phyloP scores from a whole-genome alignment of 2,329 filamentous ascomycete species.

The Rhexocercosporidium sp. region DNA sequence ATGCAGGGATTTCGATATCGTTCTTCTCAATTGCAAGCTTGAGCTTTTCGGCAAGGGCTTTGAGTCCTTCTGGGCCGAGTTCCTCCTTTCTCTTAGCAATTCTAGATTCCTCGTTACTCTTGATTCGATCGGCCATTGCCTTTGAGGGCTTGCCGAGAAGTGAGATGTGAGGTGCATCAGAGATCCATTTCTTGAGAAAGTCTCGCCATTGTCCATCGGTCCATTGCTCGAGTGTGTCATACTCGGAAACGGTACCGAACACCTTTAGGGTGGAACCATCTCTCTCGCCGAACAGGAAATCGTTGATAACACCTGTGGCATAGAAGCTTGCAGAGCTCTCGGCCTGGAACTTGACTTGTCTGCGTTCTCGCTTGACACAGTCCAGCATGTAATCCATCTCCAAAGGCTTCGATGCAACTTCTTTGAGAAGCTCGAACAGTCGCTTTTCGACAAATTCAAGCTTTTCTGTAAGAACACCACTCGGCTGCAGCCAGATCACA shows the following conservation, averaged over 20 bases:
- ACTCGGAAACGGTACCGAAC: constrained; percentile 60
- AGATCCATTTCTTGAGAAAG: constrained; percentile 84
- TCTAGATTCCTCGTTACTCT: constrained; percentile 78
- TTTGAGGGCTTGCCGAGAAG: constrained; percentile 87
- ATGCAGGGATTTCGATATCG: constrained; percentile 81
- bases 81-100: constrained; percentile 78
- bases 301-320: constrained; percentile 83
- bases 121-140: constrained; percentile 79
- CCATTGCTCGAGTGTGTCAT: constrained; percentile 78
- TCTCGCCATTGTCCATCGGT: constrained; percentile 80
- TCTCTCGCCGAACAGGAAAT: constrained; percentile 87
- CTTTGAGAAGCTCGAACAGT: constrained; percentile 81
- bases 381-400: constrained; percentile 92
- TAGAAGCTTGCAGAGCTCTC: constrained; percentile 84
- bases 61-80: constrained; percentile 82
- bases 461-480: constrained; percentile 85
- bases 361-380: constrained; percentile 80
- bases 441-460: constrained; percentile 83
- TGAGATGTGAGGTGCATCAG: constrained; percentile 84
- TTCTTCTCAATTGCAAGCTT: constrained; percentile 88
- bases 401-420: constrained; percentile 78
- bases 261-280: constrained; percentile 78
- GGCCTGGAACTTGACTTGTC: constrained; percentile 81
- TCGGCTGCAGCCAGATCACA: constrained; percentile 84
- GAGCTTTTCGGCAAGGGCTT: constrained; percentile 74